phyloP scores from a whole-genome alignment of 2,329 filamentous ascomycete species.

The Phyllachora maydis region DNA sequence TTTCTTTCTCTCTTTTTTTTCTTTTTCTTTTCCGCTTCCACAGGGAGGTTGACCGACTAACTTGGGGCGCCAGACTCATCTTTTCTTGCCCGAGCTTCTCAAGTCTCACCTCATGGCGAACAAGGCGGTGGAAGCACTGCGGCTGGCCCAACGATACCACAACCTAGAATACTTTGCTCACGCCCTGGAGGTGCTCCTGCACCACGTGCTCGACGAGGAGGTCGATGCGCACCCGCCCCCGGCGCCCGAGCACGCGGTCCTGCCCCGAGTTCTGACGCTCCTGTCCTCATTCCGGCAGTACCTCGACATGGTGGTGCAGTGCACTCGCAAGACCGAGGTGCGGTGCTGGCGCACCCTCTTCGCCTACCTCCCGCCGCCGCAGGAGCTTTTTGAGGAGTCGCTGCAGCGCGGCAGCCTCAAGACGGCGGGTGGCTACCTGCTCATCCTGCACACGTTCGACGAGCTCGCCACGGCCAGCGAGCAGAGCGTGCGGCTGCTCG shows the following conservation, averaged over 20 bases:
- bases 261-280: conserved; percentile 42
- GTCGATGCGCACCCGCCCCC: conserved; percentile 47
- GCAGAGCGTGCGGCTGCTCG: conserved; percentile 63
- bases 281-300: conserved; percentile 64
- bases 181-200: conserved; percentile 75
- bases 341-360: conserved; percentile 91
- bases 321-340: conserved; percentile 90
- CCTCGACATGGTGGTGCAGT: conserved; percentile 88
- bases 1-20: background rate
- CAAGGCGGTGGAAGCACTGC: conserved; percentile 61
- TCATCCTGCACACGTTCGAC: conserved; percentile 72
- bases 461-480: conserved; percentile 49
- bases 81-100: conserved; percentile 79
- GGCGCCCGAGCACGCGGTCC: conserved; percentile 37
- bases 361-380: conserved; percentile 70
- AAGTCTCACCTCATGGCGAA: conserved; percentile 58
- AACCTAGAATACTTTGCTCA: conserved; percentile 83
- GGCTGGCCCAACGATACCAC: conserved; percentile 68
- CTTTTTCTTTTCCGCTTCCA: background rate
- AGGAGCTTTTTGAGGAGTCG: conserved; percentile 85
- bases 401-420: conserved; percentile 71
- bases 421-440: conserved; percentile 88
- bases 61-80: conserved; percentile 73
- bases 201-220: conserved; percentile 86
- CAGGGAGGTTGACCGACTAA: conserved; percentile 1